A percentile compares a stretch with the other conserved stretches of the same genome.
Evolutionary conservation across 2,329 filamentous ascomycete genomes (phyloP).

Genomic region (Fusarium protoensiforme): DNA sequence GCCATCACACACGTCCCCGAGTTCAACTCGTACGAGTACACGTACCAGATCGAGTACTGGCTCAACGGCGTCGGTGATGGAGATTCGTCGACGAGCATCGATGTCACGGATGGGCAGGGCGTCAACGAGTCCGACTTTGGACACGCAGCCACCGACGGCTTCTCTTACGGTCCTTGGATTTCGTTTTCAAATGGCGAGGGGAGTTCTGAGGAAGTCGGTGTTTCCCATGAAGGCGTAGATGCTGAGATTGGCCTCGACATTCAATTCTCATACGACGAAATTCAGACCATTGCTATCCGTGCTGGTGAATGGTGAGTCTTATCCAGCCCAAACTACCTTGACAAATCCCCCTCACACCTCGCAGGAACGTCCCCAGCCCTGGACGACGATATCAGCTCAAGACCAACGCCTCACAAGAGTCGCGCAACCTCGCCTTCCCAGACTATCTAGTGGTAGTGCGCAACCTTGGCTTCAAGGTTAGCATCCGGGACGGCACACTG

Average conservation of each 20-base stretch:
- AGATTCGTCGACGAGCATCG: constrained; percentile 20
- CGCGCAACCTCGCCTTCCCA: constrained; percentile 31
- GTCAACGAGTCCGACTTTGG: constrained; percentile 33
- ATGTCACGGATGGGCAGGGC: constrained; percentile 17
- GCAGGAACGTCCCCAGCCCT: constrained; percentile 32
- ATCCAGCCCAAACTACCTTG: neutral
- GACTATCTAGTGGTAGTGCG: constrained; percentile 29
- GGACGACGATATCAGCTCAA: constrained; percentile 24
- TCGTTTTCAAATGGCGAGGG: constrained; percentile 17
- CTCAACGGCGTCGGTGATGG: constrained; percentile 31
- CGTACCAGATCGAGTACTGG: constrained; percentile 27
- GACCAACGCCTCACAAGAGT: constrained; percentile 21
- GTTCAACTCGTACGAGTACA: constrained; percentile 21
- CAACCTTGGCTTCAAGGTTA: constrained; percentile 32
- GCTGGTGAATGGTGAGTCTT: constrained; percentile 20
- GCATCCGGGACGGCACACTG: constrained; percentile 5
- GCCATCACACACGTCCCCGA: constrained; percentile 32
- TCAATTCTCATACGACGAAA: constrained; percentile 33
- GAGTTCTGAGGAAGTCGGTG: neutral
- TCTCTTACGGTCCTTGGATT: constrained; percentile 29
- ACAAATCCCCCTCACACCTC: neutral
- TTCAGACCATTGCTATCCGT: constrained; percentile 24
- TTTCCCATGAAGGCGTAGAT: constrained; percentile 18
- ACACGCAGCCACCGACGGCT: constrained; percentile 21
- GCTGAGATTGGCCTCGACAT: constrained; percentile 23